Evolutionary conservation across 2,329 filamentous ascomycete genomes (phyloP), one percentile per base, ranked within the genome.

Genomic region (Monosporascus ibericus): DNA sequence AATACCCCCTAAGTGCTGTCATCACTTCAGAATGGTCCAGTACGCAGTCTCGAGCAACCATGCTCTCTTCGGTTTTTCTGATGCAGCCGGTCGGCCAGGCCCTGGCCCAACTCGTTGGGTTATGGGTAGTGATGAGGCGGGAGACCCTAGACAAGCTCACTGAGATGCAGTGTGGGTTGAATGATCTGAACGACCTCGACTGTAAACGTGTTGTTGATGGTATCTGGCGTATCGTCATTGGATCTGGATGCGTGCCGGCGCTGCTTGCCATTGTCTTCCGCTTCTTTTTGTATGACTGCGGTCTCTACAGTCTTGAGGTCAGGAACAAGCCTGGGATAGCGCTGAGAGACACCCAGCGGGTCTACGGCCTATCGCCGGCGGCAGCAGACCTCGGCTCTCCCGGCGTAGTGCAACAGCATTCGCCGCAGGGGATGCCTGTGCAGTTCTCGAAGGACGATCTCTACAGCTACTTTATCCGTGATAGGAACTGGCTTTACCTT

Each of bases 51-150:
- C 73, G 85, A 48, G 80, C 79, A n/a, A 80, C 76, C 20, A 87
- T 87, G 84, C 72, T 88, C 57, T 81, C 84, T 6, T 78, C 77
- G 3, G 83, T 88, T 34, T 87, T 88, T 63, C 75, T 86, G 59
- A 86, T 86, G 79, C 85, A 88, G 58, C 83, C 85, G 1, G 70
- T 87, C 8, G 85, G 85, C 6, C 84, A 87, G 61, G 78, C 86
- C 2, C 72, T 84, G 2, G 84, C 84, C 15, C 84, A 85, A 55
- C 66, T 85, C 5, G 80, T 86, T 11, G 80, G 81, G 4, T 68
- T 86, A 5, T 75, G 71, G 67, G 76, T 79, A 9, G 63, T 79
- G 11, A 67, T 79, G 3, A 75, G 76, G 18, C 46, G 50, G 24
- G 47, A 77, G 52, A 62, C 67, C 55, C 69, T 65, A 17, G 70